Percentiles rank a stretch among this genome's conserved stretches.
Conservation (phyloP, 345 rosid genomes). For the Bretschneidera sinensis region DNA sequence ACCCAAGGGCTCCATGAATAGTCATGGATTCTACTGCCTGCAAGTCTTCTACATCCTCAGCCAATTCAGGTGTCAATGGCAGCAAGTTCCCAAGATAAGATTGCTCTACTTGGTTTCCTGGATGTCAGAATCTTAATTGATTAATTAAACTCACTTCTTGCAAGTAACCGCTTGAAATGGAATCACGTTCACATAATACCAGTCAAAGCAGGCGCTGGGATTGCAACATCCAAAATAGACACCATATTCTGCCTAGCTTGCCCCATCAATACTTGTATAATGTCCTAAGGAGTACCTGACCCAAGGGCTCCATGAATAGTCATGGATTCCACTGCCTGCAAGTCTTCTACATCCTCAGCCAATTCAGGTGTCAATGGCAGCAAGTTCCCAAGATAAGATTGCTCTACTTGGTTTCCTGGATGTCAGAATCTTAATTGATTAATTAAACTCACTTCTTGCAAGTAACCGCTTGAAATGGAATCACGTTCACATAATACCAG, state of each 20-base stretch:
- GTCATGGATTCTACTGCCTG: constrained; percentile 61
- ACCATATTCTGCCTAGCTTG: constrained; percentile 71
- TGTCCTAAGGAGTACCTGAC: constrained; percentile 50
- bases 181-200: too few species aligned
- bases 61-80: constrained; percentile 64
- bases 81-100: constrained; percentile 43
- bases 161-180: too few species aligned
- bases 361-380: constrained; percentile 68
- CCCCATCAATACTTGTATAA: constrained; percentile 53
- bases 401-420: constrained; percentile 42
- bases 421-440: constrained; percentile 9
- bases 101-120: constrained; percentile 45
- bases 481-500: too few species aligned
- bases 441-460: too few species aligned
- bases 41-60: constrained; percentile 54
- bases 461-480: too few species aligned
- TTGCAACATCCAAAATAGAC: constrained; percentile 59
- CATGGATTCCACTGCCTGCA: constrained; percentile 59
- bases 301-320: constrained; percentile 55
- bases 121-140: constrained; percentile 9
- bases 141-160: too few species aligned
- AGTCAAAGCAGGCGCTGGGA: constrained; percentile 62
- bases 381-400: constrained; percentile 42
- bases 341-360: constrained; percentile 54
- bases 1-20: constrained; percentile 57